Base-by-base conservation (phyloP, 805 yeast species). In the Metschnikowia aberdeeniae region DNA sequence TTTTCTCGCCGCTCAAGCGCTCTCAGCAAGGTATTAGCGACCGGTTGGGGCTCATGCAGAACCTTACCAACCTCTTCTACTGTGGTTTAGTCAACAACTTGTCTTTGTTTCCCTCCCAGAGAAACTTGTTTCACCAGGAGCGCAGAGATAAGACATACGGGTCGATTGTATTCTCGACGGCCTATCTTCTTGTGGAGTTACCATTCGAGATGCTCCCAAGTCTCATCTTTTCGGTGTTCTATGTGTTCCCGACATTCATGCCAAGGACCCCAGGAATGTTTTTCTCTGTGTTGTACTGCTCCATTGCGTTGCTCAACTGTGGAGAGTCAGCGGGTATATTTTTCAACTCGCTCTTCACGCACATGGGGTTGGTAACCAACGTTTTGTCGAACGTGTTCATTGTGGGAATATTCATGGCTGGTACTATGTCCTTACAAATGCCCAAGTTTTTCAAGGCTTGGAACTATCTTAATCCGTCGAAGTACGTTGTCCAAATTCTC, bases 241-340 rank as follows among this genome's bases (percentile, higher is more conserved):
- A 81, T 48, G 86, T 84, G 3, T 72, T 88, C 55, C 89, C 76
- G 1, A 72, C 84, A 49, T 96, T 95, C 0, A 62, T 89, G 29
- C 90, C 89, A 14, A 65, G 88, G 39, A 80, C 81, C 1, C 76
- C 82, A 0, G 78, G 70, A 1, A 77, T 84, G 71, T 89, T 77
- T 56, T 88, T 89, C 55, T 73, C 82, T 0, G 68, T 82, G 54
- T 73, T 80, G 17, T 79, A 80, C 51, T 71, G 79, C 24, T 54
- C 81, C 0, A 67, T 80, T 45, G 66, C 76, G 22, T 73, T 81
- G 20, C 76, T 82, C 13, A 80, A 82, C 51, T 81, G 89, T 49
- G 96, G 96, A 30, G 96, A 89, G 60, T 82, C 92, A 6, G 68
- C 89, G 28, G 97, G 96, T 0, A 85, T 89, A 6, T 73, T 86